phyloP scores from a whole-genome alignment of 495 filamentous ascomycete genomes.

The Podospora australis region DNA sequence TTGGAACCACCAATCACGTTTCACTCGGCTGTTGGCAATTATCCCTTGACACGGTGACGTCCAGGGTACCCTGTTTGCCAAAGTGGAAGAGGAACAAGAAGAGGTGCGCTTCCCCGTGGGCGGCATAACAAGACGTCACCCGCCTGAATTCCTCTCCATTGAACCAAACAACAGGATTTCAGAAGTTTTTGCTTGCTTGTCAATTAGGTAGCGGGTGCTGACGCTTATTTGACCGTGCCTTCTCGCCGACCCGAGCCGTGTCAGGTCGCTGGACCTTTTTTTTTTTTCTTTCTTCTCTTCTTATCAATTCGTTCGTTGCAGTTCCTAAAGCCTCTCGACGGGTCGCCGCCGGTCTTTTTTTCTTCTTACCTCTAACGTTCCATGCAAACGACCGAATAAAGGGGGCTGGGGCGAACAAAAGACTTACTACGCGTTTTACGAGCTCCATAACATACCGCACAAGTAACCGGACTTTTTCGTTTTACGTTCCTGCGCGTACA shows the following conservation, averaged over 20 bases:
- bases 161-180: no score
- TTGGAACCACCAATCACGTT: slow-evolving; percentile 9
- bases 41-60: slow-evolving; percentile 23
- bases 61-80: background rate
- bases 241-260: no score
- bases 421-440: no score
- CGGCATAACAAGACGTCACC: slow-evolving; percentile 18
- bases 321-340: no score
- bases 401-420: no score
- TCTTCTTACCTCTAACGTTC: background rate
- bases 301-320: background rate
- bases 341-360: no score
- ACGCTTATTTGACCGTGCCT: no score
- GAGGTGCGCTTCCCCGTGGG: background rate
- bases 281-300: background rate
- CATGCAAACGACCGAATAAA: no score
- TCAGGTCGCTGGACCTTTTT: background rate
- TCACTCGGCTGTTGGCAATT: slow-evolving; percentile 11
- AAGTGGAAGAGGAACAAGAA: background rate
- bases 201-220: no score
- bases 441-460: background rate
- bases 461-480: background rate
- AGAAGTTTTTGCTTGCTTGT: background rate
- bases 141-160: slow-evolving; percentile 11
- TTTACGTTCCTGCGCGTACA: background rate